Evolutionary conservation across 2,329 filamentous ascomycete species (phyloP).

Genomic region (Talaromyces sp.): DNA sequence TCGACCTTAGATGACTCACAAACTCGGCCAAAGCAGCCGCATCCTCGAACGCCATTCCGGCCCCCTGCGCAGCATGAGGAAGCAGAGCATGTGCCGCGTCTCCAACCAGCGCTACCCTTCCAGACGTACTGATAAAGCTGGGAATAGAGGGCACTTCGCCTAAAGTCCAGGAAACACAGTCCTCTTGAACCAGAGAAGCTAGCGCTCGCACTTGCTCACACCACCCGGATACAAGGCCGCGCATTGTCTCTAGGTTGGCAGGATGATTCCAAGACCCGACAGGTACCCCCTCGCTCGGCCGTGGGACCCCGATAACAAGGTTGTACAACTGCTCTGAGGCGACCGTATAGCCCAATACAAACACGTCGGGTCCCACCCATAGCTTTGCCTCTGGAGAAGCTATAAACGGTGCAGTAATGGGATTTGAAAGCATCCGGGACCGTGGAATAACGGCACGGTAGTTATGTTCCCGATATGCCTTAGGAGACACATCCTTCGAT

Average conservation of each 20-base stretch:
- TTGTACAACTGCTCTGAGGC: conserved; percentile 4
- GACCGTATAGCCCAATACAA: neutral
- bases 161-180: conserved; percentile 4
- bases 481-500: neutral
- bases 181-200: neutral
- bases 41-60: conserved; percentile 61
- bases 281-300: conserved; percentile 2
- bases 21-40: conserved; percentile 29
- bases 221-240: neutral
- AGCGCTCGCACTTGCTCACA: conserved; percentile 3
- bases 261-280: conserved; percentile 4
- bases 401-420: conserved; percentile 6
- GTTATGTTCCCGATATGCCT: conserved; percentile 4
- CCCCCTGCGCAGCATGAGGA: conserved; percentile 59
- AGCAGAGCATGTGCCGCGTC: conserved; percentile 65
- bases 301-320: conserved; percentile 2
- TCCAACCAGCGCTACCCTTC: conserved; percentile 52
- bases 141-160: neutral
- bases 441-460: conserved; percentile 2
- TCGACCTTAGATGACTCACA: neutral
- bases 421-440: conserved; percentile 1
- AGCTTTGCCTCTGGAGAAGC: conserved; percentile 1
- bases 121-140: conserved; percentile 3
- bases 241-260: conserved; percentile 5
- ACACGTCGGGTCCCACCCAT: neutral